These are phyloP conservation scores for Nitzschia inconspicua DNA, from an alignment of 108 stramenopile species.

Conservation along the genomic window DNA sequence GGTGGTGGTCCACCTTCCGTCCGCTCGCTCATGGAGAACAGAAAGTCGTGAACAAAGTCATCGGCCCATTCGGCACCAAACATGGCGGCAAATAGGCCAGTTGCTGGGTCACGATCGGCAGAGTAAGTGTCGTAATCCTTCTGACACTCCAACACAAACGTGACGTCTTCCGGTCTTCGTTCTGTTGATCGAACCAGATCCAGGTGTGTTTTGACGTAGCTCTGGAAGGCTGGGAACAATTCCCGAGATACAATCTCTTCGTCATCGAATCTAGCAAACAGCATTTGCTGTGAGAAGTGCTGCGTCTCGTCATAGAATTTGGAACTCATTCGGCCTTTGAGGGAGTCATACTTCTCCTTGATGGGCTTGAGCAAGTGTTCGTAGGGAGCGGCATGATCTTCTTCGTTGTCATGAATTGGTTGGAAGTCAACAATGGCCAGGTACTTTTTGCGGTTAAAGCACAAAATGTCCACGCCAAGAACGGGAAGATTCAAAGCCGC, in stretches of 20 bases:
- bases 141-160: neutral
- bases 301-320: conserved; percentile 93
- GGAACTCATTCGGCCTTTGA: conserved; percentile 86
- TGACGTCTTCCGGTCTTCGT: conserved; percentile 8
- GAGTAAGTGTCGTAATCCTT: conserved; percentile 92
- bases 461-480: conserved; percentile 89
- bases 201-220: conserved; percentile 72
- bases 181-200: conserved; percentile 43
- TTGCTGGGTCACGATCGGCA: conserved; percentile 92
- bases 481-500: conserved; percentile 88
- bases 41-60: conserved; percentile 86
- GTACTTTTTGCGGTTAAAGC: conserved; percentile 89
- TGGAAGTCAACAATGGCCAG: conserved; percentile 94
- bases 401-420: conserved; percentile 82
- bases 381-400: conserved; percentile 54
- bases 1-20: conserved; percentile 10
- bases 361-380: conserved; percentile 80
- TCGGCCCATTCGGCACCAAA: conserved; percentile 92
- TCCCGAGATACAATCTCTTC: conserved; percentile 54
- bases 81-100: conserved; percentile 91
- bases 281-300: conserved; percentile 91
- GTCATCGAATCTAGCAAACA: conserved; percentile 91
- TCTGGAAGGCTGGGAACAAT: conserved; percentile 85
- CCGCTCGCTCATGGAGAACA: conserved; percentile 80
- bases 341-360: conserved; percentile 77